A percentile compares a stretch with the other conserved stretches of the same genome.
Evolutionary conservation across 2,329 filamentous ascomycete genomes (phyloP).

Genomic region (Cyanodermella asteris): DNA sequence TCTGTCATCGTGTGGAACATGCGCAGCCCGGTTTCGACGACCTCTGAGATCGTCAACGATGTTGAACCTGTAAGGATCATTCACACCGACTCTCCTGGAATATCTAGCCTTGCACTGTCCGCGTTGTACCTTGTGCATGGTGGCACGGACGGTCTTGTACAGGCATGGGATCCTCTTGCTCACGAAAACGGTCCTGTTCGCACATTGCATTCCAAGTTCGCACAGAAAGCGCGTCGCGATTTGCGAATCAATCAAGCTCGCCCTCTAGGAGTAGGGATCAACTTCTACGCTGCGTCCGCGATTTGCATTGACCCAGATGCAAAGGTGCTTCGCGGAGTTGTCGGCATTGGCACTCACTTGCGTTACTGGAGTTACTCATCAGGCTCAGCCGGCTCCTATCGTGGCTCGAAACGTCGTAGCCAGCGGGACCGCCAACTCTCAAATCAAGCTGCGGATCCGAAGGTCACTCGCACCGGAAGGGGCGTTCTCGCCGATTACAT

Average conservation of each 20-base stretch:
- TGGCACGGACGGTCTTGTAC: slow-evolving; percentile 82
- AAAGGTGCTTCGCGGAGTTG: slow-evolving; percentile 62
- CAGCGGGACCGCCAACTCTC: slow-evolving; percentile 46
- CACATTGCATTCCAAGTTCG: slow-evolving; percentile 69
- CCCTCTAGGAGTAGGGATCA: slow-evolving; percentile 45
- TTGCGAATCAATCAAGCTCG: slow-evolving; percentile 45
- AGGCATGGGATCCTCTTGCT: slow-evolving; percentile 88
- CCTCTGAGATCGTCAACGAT: slow-evolving; percentile 31
- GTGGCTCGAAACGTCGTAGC: slow-evolving; percentile 55
- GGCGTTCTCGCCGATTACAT: slow-evolving; percentile 63
- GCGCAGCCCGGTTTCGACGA: slow-evolving; percentile 39
- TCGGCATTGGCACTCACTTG: slow-evolving; percentile 68
- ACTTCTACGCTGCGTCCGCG: slow-evolving; percentile 61
- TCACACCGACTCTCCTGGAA: slow-evolving; percentile 71
- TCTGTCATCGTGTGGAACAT: slow-evolving; percentile 69
- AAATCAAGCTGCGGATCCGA: slow-evolving; percentile 34
- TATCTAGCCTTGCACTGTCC: slow-evolving; percentile 63
- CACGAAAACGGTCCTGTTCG: slow-evolving; percentile 59
- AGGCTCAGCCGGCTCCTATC: slow-evolving; percentile 47
- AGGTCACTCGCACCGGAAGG: slow-evolving; percentile 39
- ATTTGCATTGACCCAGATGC: slow-evolving; percentile 76
- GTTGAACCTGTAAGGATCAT: slow-evolving; percentile 59
- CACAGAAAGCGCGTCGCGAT: slow-evolving; percentile 60
- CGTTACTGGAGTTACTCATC: slow-evolving; percentile 91
- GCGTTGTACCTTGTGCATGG: slow-evolving; percentile 80